Evolutionary conservation across 495 filamentous ascomycete genomes (phyloP).

Genomic region (Cudoniella acicularis): DNA sequence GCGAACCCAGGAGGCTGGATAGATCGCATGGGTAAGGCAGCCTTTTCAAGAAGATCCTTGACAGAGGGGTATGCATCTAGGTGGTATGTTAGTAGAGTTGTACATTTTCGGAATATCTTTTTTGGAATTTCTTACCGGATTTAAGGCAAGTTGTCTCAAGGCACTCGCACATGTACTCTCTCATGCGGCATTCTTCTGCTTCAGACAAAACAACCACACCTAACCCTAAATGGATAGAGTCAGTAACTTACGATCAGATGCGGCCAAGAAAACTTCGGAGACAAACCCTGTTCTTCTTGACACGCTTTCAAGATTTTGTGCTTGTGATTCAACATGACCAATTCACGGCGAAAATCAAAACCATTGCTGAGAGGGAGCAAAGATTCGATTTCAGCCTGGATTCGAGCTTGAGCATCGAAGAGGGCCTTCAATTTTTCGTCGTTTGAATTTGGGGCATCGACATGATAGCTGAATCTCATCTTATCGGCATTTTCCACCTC

Average conservation of each 20-base stretch:
- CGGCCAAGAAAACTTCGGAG: neutral
- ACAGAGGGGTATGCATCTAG: neutral
- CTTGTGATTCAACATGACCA: neutral
- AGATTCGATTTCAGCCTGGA: neutral
- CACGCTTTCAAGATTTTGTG: neutral
- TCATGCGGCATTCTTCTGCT: neutral
- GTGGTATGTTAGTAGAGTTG: neutral
- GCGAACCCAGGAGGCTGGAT: neutral
- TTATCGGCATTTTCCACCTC: neutral
- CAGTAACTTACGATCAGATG: neutral
- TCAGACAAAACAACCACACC: neutral
- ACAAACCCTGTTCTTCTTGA: neutral
- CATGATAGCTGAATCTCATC: neutral
- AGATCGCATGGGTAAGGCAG: neutral
- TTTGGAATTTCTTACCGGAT: neutral
- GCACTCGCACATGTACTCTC: neutral
- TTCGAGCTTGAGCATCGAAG: neutral
- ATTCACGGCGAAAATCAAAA: neutral
- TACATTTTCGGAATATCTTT: too few relatives aligned
- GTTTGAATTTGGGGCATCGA: neutral
- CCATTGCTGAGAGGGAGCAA: neutral
- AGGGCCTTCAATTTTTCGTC: neutral
- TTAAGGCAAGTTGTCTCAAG: neutral
- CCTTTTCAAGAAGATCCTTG: neutral
- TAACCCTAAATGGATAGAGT: neutral